Evolutionary conservation across 345 rosid genomes (phyloP), one percentile per base, ranked within the genome.

Genomic region (Populus alba): DNA sequence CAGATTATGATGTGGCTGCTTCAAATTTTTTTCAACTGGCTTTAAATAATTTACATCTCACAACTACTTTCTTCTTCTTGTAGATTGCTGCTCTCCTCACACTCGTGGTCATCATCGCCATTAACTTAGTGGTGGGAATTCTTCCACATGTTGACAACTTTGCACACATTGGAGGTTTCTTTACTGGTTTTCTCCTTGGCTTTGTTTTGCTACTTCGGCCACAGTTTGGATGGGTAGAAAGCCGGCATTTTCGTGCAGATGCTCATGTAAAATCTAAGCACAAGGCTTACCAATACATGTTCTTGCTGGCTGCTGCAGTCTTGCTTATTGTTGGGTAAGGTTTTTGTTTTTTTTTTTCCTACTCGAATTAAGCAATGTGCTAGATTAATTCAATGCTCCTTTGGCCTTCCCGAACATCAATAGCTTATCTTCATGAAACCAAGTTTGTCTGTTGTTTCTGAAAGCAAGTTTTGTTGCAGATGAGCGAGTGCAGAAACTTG

Each of bases 71-170:
- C 8, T 72, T 81, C 35, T 49, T 61, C 10, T 76, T 84, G 90
- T 88, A 94, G 98, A 85, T 94, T 63, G 94, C 97, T 53, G 94
- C 98, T 43, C 85, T 97, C 49, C 25, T 86, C 59, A 87, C 89
- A 33, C 89, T 97, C n/a, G 53, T 89, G 78, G 13, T 91, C 69
- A 87, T 97, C 79, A 90, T 90, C 18, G 84, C 76, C 68, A 69
- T 97, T 79, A 94, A 97, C 82, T 83, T 97, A 83, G 94, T 89
- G 6, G 84, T 94, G 4, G 98, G 99, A 57, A 86, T 97, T 75
- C 96, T 97, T 77, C 99, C 99, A 68, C 91, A 87, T 10, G 97
- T 94, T 5, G 98, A 94, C 88, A 97, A 97, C 86, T 97, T 91
- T 73, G 97, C 99, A 0, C 98, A 97, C 75, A 89, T 88, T 43